phyloP scores from a whole-genome alignment of 352 stramenopile species.

The Phytophthora tentaculata region DNA sequence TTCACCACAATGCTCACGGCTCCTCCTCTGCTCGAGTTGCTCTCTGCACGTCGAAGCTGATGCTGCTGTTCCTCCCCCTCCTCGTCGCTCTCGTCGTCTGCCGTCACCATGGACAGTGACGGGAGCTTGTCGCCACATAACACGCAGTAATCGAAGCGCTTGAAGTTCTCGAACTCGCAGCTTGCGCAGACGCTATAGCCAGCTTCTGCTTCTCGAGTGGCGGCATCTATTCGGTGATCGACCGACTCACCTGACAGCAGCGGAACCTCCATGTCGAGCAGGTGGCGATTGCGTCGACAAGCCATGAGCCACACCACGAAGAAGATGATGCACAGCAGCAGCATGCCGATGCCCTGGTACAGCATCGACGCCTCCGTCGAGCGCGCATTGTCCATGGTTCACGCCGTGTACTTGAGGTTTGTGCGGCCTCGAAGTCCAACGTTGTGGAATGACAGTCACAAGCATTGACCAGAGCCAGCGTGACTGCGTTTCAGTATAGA shows the following conservation, averaged over 20 bases:
- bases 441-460: constrained; percentile 17
- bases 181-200: constrained; percentile 52
- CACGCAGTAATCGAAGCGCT: constrained; percentile 63
- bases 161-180: constrained; percentile 84
- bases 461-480: not conserved
- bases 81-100: constrained; percentile 33
- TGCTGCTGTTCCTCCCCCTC: constrained; percentile 13
- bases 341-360: constrained; percentile 64
- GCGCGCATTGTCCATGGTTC: constrained; percentile 26
- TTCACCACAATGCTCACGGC: constrained; percentile 20
- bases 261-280: constrained; percentile 56
- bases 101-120: constrained; percentile 28
- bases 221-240: constrained; percentile 72
- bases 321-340: constrained; percentile 61
- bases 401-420: constrained; percentile 1
- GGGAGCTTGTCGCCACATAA: constrained; percentile 66
- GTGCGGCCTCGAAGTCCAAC: constrained; percentile 11
- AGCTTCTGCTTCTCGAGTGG: constrained; percentile 61
- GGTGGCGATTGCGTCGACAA: constrained; percentile 45
- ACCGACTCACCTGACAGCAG: constrained; percentile 62
- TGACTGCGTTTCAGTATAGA: constrained; percentile 24
- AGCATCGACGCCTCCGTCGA: constrained; percentile 51
- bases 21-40: constrained; percentile 13
- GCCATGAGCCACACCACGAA: constrained; percentile 59
- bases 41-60: constrained; percentile 7